Evolutionary conservation across 306 rosid genomes (phyloP).

Genomic region (Trifolium pratense): DNA sequence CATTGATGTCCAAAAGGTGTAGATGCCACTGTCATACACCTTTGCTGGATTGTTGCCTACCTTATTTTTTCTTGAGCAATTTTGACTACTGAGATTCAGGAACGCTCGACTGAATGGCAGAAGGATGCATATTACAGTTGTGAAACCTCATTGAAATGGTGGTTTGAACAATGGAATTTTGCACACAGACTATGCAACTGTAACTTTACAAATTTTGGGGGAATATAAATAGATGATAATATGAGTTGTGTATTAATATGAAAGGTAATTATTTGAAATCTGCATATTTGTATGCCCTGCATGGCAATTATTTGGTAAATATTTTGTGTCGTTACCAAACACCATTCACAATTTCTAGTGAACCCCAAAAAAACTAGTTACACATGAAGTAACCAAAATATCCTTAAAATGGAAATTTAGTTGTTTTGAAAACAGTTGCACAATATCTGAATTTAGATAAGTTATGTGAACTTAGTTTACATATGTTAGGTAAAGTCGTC

Average conservation of each 20-base stretch:
- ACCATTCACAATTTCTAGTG: too few species aligned
- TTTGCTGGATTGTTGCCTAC: conserved; percentile 3
- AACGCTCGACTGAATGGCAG: not conserved
- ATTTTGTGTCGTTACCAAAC: too few species aligned
- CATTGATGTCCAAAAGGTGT: not conserved
- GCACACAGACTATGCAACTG: not conserved
- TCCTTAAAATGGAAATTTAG: too few species aligned
- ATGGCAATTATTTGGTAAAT: too few species aligned
- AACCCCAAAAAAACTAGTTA: too few species aligned
- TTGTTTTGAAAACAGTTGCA: too few species aligned
- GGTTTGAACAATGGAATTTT: not conserved
- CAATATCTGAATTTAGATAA: too few species aligned
- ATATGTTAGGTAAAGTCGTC: too few species aligned
- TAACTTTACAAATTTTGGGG: not conserved
- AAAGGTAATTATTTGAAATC: not conserved
- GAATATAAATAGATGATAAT: not conserved
- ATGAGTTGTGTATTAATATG: not conserved
- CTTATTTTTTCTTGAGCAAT: not conserved
- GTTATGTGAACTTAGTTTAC: too few species aligned
- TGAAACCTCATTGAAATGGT: conserved; percentile 11
- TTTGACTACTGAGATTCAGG: not conserved
- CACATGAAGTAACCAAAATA: too few species aligned
- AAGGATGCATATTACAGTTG: conserved; percentile 21
- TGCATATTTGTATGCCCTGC: not conserved
- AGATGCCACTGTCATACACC: conserved; percentile 18